Percentiles rank a stretch among this genome's conserved stretches.
Conservation (phyloP, 164 flowering plant genomes). For the Cinnamomum micranthum region DNA sequence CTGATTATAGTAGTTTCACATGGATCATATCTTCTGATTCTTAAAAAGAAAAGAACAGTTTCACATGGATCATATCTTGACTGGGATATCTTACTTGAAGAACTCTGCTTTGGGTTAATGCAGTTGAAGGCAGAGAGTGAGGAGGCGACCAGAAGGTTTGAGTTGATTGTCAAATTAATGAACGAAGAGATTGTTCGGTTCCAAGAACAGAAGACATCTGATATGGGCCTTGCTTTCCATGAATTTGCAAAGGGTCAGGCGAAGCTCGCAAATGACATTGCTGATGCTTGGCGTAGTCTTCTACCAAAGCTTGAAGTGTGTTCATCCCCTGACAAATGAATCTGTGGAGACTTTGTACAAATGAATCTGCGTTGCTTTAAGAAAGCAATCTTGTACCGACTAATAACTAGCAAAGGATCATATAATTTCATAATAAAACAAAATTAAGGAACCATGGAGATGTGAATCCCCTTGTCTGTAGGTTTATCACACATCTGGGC, state of each 20-base stretch:
- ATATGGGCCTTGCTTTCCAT: constrained; percentile 85
- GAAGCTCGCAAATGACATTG: constrained; percentile 69
- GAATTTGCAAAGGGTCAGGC: constrained; percentile 86
- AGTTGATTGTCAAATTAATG: constrained; percentile 68
- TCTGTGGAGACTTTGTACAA: too few relatives aligned
- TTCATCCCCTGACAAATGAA: constrained; percentile 26
- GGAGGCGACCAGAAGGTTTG: constrained; percentile 75
- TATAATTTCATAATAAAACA: too few relatives aligned
- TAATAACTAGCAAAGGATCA: too few relatives aligned
- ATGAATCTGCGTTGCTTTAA: too few relatives aligned
- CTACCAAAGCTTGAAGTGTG: constrained; percentile 84
- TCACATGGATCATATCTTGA: neutral
- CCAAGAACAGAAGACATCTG: constrained; percentile 82
- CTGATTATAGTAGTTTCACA: neutral
- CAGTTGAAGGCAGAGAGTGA: constrained; percentile 78
- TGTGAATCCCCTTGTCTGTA: too few relatives aligned
- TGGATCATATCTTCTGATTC: neutral
- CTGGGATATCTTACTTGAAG: neutral
- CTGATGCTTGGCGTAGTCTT: constrained; percentile 88
- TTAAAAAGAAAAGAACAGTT: too few relatives aligned
- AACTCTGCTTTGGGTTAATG: constrained; percentile 9
- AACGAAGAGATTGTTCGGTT: constrained; percentile 76
- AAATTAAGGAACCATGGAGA: too few relatives aligned
- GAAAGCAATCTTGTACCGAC: too few relatives aligned
- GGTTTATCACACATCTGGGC: too few relatives aligned